Base-by-base conservation (phyloP, 768 basidiomycete species). In the Leccinum disarticulatum region DNA sequence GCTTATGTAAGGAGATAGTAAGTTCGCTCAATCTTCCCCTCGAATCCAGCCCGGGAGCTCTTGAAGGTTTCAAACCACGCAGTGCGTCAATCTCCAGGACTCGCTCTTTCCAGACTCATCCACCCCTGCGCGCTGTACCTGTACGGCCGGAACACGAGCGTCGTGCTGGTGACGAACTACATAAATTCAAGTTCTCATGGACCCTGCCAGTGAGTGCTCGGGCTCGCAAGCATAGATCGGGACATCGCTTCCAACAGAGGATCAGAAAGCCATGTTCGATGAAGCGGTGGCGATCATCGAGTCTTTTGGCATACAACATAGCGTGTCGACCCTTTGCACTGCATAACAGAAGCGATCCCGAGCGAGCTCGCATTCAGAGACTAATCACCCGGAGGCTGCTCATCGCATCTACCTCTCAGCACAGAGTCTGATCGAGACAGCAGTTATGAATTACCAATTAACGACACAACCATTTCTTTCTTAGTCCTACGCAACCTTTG, bases 261-360 rank as follows among this genome's bases (percentile, higher is more conserved):
- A 85, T 64, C 74, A 92, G 56, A 88, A 85, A 74, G 74, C 56
- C 17, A 78, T 83, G 71, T 93, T 93, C 69, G 80, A 78, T 71
- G 73, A 86, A 15, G 91, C 88, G 2, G 84, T 92, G 3, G 81
- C 80, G 36, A 90, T 91, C 56, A 80, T 91, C 17, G 74, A 84
- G 36, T 68, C 78, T 59, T 70, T 62, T 52, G 46, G 46, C 6
- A 28, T 6, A n/a, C 35, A 35, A 52, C 14, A 41, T 41, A 41
- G 9, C 9, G 17, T 9, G 31, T 33, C 10, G 19, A 8, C 19
- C 22, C 11, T 48, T 27, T 27, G 13, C 33, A 35, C 5, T 35
- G 33, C 33, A 35, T 35, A 14, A 35, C 4, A 35, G 33, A 35
- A 35, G 33, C 33, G 33, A 35, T 35, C 33, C 33, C 13, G 0